Evolutionary conservation across 768 basidiomycete species (phyloP), one percentile per base, ranked within the genome.

Genomic region (Tricholoma bakamatsutake): DNA sequence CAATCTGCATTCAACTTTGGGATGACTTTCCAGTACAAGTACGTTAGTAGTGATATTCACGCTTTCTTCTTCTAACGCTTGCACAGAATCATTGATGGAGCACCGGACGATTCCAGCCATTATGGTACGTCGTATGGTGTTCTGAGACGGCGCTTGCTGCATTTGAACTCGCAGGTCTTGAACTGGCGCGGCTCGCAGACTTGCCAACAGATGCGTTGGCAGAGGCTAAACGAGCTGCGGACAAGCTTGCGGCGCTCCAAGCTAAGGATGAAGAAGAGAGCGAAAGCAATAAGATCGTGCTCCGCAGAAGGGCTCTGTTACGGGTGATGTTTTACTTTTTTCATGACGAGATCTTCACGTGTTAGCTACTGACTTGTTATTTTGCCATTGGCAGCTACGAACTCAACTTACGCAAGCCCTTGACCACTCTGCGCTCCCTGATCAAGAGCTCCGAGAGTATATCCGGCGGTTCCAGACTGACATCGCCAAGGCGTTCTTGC

Each of bases 171-270:
- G 21, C 59, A 95, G 95, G 96, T 2, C 74, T 99, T 10, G 90
- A 97, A 61, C 80, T 98, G 27, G 94, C 95, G 11, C 82, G 83
- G 47, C 78, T 96, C 5, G 94, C 93, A 0, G 92, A 94, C 64
- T 75, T 99, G 0, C 96, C 96, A 0, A 59, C 67, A 0, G 81
- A 88, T 47, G 82, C 96, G 11, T 67, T 94, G 40, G 59, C 63
- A 4, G 84, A 88, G 67, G 85, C 80, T 5, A 79, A 71, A 56
- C 73, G 81, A 54, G 81, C 90, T 0, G 81, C 91, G 2, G 74
- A 76, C 12, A 72, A 69, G 8, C 78, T 97, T 9, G 70, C 77
- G 3, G 80, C 80, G 18, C 68, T 85, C 7, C 82, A 90, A 55
- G 74, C 76, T 3, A 77, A 73, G 56, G 70, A 80, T 42, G 76